Percentiles rank a stretch among this genome's conserved stretches.
These are phyloP conservation scores for Euryodendron excelsum DNA, from an alignment of 148 eudicot genomes.

Conservation along the genomic window DNA sequence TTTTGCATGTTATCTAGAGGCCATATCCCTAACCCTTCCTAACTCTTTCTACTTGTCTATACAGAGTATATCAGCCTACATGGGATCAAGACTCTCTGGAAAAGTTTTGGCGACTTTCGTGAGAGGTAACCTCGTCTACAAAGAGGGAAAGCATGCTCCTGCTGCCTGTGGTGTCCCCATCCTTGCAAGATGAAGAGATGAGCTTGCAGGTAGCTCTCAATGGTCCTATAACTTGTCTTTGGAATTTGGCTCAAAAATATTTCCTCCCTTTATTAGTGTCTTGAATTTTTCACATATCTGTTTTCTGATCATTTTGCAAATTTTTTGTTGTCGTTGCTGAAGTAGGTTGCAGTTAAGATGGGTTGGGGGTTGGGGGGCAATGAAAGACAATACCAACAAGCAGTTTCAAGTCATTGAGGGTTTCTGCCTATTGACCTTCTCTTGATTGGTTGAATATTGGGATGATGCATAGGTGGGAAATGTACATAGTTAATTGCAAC, in stretches of 20 bases:
- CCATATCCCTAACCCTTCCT: neutral
- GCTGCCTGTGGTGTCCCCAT: slow-evolving; percentile 75
- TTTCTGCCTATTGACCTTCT: neutral
- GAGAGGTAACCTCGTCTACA: slow-evolving; percentile 80
- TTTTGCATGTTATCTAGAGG: neutral
- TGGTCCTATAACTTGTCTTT: neutral
- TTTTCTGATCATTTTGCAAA: neutral
- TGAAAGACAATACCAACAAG: neutral
- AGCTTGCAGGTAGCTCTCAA: slow-evolving; percentile 15
- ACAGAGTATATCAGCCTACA: slow-evolving; percentile 84
- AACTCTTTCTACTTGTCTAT: neutral
- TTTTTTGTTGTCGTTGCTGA: neutral
- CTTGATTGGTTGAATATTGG: slow-evolving; percentile 3
- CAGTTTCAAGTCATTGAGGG: neutral
- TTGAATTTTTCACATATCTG: neutral
- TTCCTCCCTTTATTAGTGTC: neutral
- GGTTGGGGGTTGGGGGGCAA: neutral
- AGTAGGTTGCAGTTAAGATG: neutral
- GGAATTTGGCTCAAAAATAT: neutral
- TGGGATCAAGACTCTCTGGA: slow-evolving; percentile 73
- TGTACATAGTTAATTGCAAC: neutral
- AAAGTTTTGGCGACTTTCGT: slow-evolving; percentile 84
- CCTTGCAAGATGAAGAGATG: slow-evolving; percentile 43
- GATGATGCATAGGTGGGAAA: neutral
- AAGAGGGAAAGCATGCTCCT: slow-evolving; percentile 68